Conservation (phyloP, 75 land plant genomes). For the Sequoiadendron giganteum region DNA sequence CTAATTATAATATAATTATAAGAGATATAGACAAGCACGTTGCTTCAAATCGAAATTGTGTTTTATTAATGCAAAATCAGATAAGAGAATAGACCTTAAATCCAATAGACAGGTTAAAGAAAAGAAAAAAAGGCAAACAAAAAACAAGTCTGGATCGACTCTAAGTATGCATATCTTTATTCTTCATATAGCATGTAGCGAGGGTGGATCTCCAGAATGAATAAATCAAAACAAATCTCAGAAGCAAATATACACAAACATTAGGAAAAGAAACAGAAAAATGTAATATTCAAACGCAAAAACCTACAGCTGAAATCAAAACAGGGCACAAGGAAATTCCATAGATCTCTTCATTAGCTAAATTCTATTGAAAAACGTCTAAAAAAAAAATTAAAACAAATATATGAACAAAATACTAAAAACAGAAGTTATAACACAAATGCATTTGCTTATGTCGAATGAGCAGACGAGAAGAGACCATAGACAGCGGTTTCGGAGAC, state of each 20-base stretch:
- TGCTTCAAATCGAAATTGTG: no score
- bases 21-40: neutral
- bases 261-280: no score
- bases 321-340: neutral
- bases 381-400: no score
- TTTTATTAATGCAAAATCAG: neutral
- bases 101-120: neutral
- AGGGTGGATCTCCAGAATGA: neutral
- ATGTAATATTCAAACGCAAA: no score
- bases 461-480: no score
- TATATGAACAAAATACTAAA: no score
- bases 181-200: neutral
- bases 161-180: neutral
- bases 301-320: neutral
- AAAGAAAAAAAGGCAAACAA: neutral
- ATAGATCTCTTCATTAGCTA: no score
- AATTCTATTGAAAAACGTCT: no score
- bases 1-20: neutral
- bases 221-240: neutral
- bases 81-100: neutral
- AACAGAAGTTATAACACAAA: no score
- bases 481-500: no score
- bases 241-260: neutral
- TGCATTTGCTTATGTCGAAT: no score
- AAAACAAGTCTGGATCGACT: neutral